Evolutionary conservation across 306 rosid species (phyloP).

Genomic region (Inga oerstediana): DNA sequence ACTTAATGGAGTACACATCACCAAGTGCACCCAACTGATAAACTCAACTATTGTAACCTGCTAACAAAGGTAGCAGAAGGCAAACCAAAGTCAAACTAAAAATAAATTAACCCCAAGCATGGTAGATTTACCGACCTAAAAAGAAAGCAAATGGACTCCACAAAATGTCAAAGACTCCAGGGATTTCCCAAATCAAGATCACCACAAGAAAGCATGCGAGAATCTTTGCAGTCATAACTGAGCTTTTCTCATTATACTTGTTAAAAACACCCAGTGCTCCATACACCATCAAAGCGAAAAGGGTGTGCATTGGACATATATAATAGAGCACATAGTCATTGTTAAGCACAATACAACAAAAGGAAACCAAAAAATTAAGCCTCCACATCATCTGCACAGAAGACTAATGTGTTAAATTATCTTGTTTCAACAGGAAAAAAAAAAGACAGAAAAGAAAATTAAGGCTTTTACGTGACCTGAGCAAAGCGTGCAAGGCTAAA

Average conservation of each 20-base stretch:
- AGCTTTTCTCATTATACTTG: conserved; percentile 79
- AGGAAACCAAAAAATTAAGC: conserved; percentile 83
- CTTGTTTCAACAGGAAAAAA: conserved; percentile 8
- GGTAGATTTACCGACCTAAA: conserved; percentile 64
- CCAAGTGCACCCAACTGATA: conserved; percentile 24
- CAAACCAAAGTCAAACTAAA: conserved; percentile 18
- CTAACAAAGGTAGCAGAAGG: conserved; percentile 23
- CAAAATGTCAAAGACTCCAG: conserved; percentile 78
- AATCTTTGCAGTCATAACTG: conserved; percentile 80
- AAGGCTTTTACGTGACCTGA: conserved; percentile 61
- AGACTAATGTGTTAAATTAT: conserved; percentile 8
- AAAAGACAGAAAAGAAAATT: background rate
- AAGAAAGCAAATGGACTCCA: conserved; percentile 80
- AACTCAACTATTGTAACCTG: conserved; percentile 16
- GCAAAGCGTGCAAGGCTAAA: conserved; percentile 91
- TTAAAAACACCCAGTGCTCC: conserved; percentile 88
- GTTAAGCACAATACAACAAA: conserved; percentile 89
- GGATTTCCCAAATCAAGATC: conserved; percentile 92
- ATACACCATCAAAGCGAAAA: conserved; percentile 94
- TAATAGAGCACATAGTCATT: conserved; percentile 95
- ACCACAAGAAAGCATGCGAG: conserved; percentile 86
- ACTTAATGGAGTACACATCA: background rate
- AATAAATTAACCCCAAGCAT: conserved; percentile 17
- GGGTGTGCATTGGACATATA: conserved; percentile 98
- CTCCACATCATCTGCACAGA: conserved; percentile 96